phyloP scores from a whole-genome alignment of 306 rosid genomes.

The Aeschynomene evenia region DNA sequence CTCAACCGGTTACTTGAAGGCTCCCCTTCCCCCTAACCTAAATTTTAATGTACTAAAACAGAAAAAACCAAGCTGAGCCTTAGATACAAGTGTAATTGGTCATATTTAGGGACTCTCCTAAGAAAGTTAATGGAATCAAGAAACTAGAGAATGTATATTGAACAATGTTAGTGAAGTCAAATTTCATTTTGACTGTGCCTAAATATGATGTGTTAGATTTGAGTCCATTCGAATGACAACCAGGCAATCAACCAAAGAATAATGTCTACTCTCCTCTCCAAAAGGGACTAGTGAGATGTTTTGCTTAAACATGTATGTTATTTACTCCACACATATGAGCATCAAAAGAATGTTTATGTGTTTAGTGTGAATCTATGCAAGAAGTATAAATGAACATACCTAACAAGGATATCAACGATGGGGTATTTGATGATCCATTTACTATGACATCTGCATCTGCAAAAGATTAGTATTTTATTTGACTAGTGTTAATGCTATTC shows the following conservation, averaged over 20 bases:
- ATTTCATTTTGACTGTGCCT: neutral
- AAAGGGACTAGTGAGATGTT: neutral
- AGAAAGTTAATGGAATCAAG: neutral
- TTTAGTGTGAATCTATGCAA: neutral
- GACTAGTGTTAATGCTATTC: neutral
- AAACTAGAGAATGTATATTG: neutral
- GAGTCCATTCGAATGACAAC: neutral
- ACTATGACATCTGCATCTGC: conserved; percentile 64
- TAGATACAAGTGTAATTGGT: neutral
- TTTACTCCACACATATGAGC: conserved; percentile 1
- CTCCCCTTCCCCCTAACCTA: too few species aligned
- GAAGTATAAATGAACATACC: conserved; percentile 50
- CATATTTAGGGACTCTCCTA: neutral
- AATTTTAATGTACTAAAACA: too few species aligned
- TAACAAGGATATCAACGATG: conserved; percentile 83
- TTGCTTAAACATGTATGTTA: conserved; percentile 1
- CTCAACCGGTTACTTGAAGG: too few species aligned
- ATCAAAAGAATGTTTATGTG: conserved; percentile 1
- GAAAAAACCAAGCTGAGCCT: conserved; percentile 5
- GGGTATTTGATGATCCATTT: conserved; percentile 56
- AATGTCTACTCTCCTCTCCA: conserved; percentile 9
- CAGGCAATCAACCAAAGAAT: neutral
- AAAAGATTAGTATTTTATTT: conserved; percentile 25
- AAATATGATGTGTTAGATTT: neutral
- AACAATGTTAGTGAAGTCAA: neutral